A percentile compares a stretch with the other conserved stretches of the same genome.
These are phyloP conservation scores for Juncus inflexus DNA, from an alignment of 176 grass and related monocot genomes.

Conservation along the genomic window DNA sequence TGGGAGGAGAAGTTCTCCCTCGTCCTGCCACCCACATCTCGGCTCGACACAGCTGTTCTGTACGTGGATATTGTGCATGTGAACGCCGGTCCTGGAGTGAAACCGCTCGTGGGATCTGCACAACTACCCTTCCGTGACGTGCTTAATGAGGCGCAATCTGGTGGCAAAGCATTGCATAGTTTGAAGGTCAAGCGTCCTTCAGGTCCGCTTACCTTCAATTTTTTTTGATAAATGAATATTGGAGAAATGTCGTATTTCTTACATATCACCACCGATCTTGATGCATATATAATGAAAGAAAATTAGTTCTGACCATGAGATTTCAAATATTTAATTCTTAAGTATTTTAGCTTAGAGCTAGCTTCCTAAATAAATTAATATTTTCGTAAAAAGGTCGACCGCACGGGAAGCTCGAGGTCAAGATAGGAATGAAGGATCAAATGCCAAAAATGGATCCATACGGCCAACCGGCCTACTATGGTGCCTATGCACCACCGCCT, in stretches of 20 bases:
- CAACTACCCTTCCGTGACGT: slow-evolving; percentile 57
- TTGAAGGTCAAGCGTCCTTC: slow-evolving; percentile 69
- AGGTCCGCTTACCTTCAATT: slow-evolving; percentile 35
- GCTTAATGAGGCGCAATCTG: slow-evolving; percentile 43
- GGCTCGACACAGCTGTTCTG: slow-evolving; percentile 51
- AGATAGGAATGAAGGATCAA: slow-evolving; percentile 1
- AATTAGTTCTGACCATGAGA: too few relatives aligned
- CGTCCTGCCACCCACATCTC: slow-evolving; percentile 17
- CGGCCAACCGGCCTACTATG: slow-evolving; percentile 16
- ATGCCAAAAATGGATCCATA: slow-evolving; percentile 1
- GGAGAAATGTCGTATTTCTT: neutral
- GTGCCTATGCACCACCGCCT: neutral
- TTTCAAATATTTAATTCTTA: too few relatives aligned
- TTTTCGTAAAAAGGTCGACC: neutral
- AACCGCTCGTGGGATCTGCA: slow-evolving; percentile 63
- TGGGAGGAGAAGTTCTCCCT: slow-evolving; percentile 70
- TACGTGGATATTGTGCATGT: slow-evolving; percentile 74
- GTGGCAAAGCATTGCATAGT: slow-evolving; percentile 24
- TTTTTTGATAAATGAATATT: slow-evolving; percentile 35
- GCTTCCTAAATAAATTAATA: neutral
- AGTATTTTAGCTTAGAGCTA: neutral
- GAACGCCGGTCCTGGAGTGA: slow-evolving; percentile 37
- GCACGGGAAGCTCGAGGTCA: slow-evolving; percentile 10
- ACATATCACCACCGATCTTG: too few relatives aligned
- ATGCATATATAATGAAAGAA: too few relatives aligned